Conservation (phyloP, 345 rosid species). For the Microthlaspi erraticum region DNA sequence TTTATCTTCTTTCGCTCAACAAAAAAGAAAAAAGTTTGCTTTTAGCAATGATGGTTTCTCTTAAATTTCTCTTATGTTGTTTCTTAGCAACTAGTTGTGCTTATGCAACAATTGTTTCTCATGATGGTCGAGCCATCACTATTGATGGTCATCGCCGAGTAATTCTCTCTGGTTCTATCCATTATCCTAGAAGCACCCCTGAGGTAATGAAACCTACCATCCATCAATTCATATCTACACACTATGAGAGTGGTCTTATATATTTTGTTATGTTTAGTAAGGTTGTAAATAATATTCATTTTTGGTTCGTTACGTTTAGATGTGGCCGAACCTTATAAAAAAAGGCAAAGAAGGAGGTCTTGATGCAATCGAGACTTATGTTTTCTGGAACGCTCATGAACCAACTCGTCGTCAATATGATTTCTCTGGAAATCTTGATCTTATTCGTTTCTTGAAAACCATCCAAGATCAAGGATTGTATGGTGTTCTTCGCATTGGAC, state of each 20-base stretch:
- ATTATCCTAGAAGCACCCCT: slow-evolving; percentile 58
- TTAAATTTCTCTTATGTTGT: slow-evolving; percentile 12
- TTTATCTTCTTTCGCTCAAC: background rate
- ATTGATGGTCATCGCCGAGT: slow-evolving; percentile 56
- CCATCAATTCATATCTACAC: background rate
- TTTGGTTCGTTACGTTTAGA: slow-evolving; percentile 32
- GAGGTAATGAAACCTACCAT: slow-evolving; percentile 35
- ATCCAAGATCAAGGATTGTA: slow-evolving; percentile 50
- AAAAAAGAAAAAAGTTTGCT: background rate
- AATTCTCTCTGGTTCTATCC: slow-evolving; percentile 56
- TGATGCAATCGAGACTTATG: slow-evolving; percentile 58
- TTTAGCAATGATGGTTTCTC: slow-evolving; percentile 25
- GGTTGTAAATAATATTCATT: background rate
- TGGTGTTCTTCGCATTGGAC: slow-evolving; percentile 59
- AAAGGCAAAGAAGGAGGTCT: slow-evolving; percentile 62
- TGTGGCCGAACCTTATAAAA: slow-evolving; percentile 65
- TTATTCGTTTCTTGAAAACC: slow-evolving; percentile 51
- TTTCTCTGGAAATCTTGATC: slow-evolving; percentile 51
- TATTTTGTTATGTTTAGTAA: background rate
- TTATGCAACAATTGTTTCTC: slow-evolving; percentile 36
- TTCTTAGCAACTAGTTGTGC: slow-evolving; percentile 12
- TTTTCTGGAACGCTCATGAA: slow-evolving; percentile 64
- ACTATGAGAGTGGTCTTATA: background rate
- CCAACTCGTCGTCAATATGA: slow-evolving; percentile 55
- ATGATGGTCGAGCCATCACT: slow-evolving; percentile 52